A percentile compares a stretch with the other conserved stretches of the same genome.
phyloP scores from a whole-genome alignment of 73 alveolate genomes.

The Paraurostyla sp. region DNA sequence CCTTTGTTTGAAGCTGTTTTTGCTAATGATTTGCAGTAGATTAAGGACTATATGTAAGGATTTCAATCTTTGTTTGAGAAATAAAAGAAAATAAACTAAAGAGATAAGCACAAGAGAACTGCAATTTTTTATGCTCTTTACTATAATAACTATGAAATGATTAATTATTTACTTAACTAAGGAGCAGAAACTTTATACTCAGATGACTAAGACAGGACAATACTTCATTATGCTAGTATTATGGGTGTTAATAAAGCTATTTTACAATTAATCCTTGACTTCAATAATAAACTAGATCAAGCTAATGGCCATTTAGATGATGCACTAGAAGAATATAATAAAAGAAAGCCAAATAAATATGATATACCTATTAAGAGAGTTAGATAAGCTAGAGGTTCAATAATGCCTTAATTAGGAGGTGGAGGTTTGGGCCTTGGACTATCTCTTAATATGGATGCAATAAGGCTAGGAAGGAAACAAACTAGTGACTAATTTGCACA shows the following conservation, averaged over 20 bases:
- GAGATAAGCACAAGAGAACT: conserved; percentile 8
- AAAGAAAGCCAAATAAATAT: conserved; percentile 11
- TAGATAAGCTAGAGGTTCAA: background rate
- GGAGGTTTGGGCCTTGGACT: no score
- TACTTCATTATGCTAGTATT: conserved; percentile 28
- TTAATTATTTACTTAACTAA: background rate
- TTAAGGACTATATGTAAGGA: background rate
- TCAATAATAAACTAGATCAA: background rate
- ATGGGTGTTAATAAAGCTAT: conserved; percentile 10
- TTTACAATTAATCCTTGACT: background rate
- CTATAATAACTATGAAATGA: conserved; percentile 23
- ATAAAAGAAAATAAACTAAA: background rate
- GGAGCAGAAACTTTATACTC: conserved; percentile 55
- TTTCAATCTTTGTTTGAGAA: background rate
- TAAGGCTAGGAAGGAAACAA: no score
- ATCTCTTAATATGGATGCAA: no score
- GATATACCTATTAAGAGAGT: background rate
- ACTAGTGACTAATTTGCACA: no score
- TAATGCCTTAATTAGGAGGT: conserved; percentile 22
- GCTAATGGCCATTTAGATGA: background rate
- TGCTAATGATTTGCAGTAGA: background rate
- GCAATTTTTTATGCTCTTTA: conserved; percentile 31
- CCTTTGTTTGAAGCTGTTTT: background rate
- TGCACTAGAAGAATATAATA: background rate
- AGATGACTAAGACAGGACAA: background rate